Conservation (phyloP, 129 eudicot species). For the Flaveria sonorensis region DNA sequence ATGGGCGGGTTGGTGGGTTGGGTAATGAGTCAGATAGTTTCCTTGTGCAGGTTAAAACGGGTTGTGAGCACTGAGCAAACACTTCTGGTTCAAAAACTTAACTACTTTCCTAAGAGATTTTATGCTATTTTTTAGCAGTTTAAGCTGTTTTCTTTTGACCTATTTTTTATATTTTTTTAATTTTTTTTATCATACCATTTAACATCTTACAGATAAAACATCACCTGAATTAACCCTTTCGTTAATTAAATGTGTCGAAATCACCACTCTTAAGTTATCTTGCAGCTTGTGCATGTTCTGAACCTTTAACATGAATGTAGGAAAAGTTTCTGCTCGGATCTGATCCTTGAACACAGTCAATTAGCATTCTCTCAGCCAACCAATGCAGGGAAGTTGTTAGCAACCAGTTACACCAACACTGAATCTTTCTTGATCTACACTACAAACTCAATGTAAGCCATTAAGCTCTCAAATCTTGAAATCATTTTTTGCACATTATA, state of each 20-base stretch:
- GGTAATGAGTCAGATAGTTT: background rate
- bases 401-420: slow-evolving; percentile 55
- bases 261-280: background rate
- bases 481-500: slow-evolving; percentile 17
- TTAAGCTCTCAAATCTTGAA: background rate
- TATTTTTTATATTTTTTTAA: too few species aligned
- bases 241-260: background rate
- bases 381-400: slow-evolving; percentile 71
- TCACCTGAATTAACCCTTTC: background rate
- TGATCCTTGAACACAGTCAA: slow-evolving; percentile 44
- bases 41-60: background rate
- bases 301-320: slow-evolving; percentile 43
- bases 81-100: too few species aligned
- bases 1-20: background rate
- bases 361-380: slow-evolving; percentile 86
- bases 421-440: slow-evolving; percentile 73
- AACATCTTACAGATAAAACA: background rate
- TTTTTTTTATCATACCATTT: too few species aligned
- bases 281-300: background rate
- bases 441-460: slow-evolving; percentile 36
- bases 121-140: too few species aligned
- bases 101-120: too few species aligned
- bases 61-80: too few species aligned
- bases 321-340: slow-evolving; percentile 59
- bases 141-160: too few species aligned